Conservation (phyloP, 179 eudicot species). For the Spinacia oleracea region DNA sequence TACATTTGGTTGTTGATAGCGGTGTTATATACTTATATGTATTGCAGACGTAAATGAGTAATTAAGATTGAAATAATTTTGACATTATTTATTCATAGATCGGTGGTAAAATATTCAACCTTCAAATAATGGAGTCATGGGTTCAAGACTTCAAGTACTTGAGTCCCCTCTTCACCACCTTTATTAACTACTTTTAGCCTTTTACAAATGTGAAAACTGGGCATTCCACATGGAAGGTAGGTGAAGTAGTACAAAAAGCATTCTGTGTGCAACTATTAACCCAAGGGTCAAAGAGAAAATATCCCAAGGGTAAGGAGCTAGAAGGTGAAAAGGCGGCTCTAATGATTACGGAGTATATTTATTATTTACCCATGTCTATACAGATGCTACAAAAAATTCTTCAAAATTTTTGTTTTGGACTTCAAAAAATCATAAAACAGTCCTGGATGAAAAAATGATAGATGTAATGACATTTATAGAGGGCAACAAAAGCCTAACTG, state of each 20-base stretch:
- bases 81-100: neutral
- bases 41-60: neutral
- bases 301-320: neutral
- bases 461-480: neutral
- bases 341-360: neutral
- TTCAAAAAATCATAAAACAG: neutral
- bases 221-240: neutral
- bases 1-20: neutral
- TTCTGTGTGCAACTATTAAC: too few relatives aligned
- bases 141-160: neutral
- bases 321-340: neutral
- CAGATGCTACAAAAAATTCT: neutral
- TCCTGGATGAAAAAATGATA: neutral
- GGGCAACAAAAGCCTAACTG: neutral
- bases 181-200: neutral
- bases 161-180: neutral
- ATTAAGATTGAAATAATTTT: neutral
- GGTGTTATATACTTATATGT: too few relatives aligned
- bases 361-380: neutral
- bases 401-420: neutral
- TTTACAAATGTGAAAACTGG: neutral
- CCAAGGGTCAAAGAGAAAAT: neutral
- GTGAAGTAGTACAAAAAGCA: neutral
- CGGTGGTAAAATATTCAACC: neutral
- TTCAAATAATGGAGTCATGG: neutral